Conservation (phyloP, 176 grass and related monocot species). For the Oryza glaberrima region DNA sequence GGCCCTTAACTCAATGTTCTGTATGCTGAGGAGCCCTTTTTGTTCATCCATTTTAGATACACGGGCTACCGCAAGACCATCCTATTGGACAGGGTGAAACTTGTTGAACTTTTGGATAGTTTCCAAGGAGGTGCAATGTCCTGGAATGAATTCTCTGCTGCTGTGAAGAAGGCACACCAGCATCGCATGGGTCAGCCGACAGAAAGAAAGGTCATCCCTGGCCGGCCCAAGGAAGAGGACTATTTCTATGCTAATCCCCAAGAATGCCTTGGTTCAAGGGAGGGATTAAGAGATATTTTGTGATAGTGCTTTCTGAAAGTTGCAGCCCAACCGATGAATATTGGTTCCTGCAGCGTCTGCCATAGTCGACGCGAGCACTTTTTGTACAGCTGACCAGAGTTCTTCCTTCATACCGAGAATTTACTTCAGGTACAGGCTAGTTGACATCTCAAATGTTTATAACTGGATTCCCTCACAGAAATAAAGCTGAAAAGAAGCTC, state of each 20-base stretch:
- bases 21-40: conserved; percentile 4
- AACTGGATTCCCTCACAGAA: conserved; percentile 33
- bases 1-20: neutral
- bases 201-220: conserved; percentile 57
- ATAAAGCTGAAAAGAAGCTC: conserved; percentile 47
- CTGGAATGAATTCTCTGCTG: conserved; percentile 75
- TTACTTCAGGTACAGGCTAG: conserved; percentile 40
- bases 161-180: conserved; percentile 72
- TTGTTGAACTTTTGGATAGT: conserved; percentile 83
- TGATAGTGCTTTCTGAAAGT: conserved; percentile 24
- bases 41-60: conserved; percentile 51
- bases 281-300: conserved; percentile 34
- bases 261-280: conserved; percentile 58
- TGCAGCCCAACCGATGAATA: neutral
- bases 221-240: conserved; percentile 87
- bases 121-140: conserved; percentile 65
- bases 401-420: conserved; percentile 25
- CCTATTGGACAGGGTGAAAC: conserved; percentile 70
- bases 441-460: conserved; percentile 22
- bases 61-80: conserved; percentile 73
- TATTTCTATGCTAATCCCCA: conserved; percentile 94
- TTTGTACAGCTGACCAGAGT: conserved; percentile 52
- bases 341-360: neutral
- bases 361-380: neutral
- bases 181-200: conserved; percentile 76